phyloP scores from a whole-genome alignment of 305 asterid genomes.

The Fraxinus floribunda region DNA sequence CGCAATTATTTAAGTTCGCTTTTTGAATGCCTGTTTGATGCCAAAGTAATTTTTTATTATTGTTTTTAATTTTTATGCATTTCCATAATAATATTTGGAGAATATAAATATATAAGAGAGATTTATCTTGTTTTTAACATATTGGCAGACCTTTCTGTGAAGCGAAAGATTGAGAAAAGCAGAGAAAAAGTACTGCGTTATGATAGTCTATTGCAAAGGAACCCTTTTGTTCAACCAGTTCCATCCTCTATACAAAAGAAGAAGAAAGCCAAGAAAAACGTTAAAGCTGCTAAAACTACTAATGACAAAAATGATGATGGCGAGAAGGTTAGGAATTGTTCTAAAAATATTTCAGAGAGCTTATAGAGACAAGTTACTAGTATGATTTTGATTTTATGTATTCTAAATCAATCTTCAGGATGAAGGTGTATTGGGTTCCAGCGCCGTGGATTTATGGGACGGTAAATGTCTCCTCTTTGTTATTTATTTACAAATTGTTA shows the following conservation, averaged over 20 bases:
- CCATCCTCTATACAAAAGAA: constrained; percentile 74
- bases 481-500: not conserved
- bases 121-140: not conserved
- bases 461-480: constrained; percentile 39
- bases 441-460: constrained; percentile 67
- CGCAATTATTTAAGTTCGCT: not conserved
- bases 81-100: constrained; percentile 7
- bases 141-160: constrained; percentile 69
- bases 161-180: constrained; percentile 80
- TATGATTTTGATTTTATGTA: not conserved
- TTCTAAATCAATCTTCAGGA: constrained; percentile 41
- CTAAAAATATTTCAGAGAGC: constrained; percentile 6
- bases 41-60: not conserved
- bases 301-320: constrained; percentile 31
- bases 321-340: constrained; percentile 41
- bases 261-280: constrained; percentile 54
- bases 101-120: constrained; percentile 29
- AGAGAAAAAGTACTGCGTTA: constrained; percentile 67
- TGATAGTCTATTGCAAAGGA: constrained; percentile 78
- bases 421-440: constrained; percentile 39
- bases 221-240: constrained; percentile 66
- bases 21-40: not conserved
- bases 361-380: constrained; percentile 1
- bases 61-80: not conserved
- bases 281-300: constrained; percentile 24